A percentile compares a stretch with the other conserved stretches of the same genome.
Conservation (phyloP, 352 stramenopile species). For the Pythium chondricola region DNA sequence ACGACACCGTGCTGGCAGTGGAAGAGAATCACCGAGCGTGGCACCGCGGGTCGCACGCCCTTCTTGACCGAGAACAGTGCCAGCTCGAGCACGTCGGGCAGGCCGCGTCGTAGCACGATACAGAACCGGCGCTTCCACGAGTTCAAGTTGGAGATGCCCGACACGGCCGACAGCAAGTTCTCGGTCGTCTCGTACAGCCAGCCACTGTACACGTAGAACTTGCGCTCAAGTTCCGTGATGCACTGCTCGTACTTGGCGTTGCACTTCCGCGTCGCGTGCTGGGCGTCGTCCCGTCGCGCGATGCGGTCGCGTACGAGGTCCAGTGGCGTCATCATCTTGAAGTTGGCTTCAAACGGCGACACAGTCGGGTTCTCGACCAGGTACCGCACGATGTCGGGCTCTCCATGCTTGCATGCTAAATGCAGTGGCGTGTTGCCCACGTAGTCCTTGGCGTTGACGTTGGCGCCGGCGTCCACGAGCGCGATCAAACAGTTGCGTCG, state of each 20-base stretch:
- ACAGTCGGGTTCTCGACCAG: slow-evolving; percentile 15
- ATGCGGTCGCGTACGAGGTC: slow-evolving; percentile 20
- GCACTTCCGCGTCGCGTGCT: background rate
- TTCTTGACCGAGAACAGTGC: slow-evolving; percentile 58
- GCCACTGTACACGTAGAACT: slow-evolving; percentile 25
- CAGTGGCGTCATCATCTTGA: slow-evolving; percentile 21
- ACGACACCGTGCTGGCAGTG: slow-evolving; percentile 43
- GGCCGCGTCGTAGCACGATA: slow-evolving; percentile 60
- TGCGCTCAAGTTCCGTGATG: slow-evolving; percentile 29
- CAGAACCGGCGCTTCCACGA: slow-evolving; percentile 42
- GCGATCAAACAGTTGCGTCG: slow-evolving; percentile 10
- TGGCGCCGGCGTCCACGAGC: slow-evolving; percentile 19
- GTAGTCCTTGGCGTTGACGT: slow-evolving; percentile 26
- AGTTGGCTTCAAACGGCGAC: slow-evolving; percentile 22
- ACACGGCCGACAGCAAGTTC: slow-evolving; percentile 23
- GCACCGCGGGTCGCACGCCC: slow-evolving; percentile 39
- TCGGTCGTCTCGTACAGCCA: slow-evolving; percentile 27
- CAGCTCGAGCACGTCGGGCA: slow-evolving; percentile 58
- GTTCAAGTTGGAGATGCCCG: slow-evolving; percentile 22
- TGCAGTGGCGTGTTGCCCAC: slow-evolving; percentile 33
- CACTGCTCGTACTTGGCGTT: slow-evolving; percentile 14
- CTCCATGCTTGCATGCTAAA: slow-evolving; percentile 19
- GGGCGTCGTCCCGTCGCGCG: background rate
- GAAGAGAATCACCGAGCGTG: slow-evolving; percentile 53
- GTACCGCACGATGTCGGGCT: slow-evolving; percentile 13